These are phyloP conservation scores for Boletellus emodensis DNA, from an alignment of 768 basidiomycete species.

Conservation along the genomic window DNA sequence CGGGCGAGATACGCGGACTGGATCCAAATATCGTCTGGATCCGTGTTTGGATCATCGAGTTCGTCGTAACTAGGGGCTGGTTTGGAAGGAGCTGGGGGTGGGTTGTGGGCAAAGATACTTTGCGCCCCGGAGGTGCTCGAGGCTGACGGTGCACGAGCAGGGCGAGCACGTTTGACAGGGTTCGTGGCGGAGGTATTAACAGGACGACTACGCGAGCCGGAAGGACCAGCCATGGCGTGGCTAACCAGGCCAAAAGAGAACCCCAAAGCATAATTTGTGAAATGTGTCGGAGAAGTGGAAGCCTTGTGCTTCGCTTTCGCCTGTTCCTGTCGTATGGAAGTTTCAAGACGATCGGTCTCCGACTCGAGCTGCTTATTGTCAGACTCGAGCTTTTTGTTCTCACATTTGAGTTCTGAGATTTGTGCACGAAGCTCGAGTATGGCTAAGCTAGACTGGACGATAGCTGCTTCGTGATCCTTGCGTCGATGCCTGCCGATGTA, in stretches of 20 bases:
- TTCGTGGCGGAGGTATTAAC: not conserved
- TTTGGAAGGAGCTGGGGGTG: conserved; percentile 20
- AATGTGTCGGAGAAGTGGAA: not conserved
- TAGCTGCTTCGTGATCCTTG: conserved; percentile 27
- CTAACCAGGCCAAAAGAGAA: conserved; percentile 8
- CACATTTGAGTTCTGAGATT: conserved; percentile 34
- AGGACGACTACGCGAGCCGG: not conserved
- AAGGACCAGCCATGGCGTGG: conserved; percentile 26
- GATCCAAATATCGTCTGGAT: not conserved
- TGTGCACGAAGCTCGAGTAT: conserved; percentile 43
- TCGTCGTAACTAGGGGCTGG: conserved; percentile 11
- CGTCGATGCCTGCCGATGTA: conserved; percentile 36
- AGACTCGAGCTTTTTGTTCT: conserved; percentile 23
- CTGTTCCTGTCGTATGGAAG: conserved; percentile 12
- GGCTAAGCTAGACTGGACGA: conserved; percentile 49
- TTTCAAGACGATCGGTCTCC: conserved; percentile 20
- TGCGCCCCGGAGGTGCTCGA: conserved; percentile 7
- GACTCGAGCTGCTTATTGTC: conserved; percentile 28
- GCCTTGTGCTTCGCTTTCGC: not conserved
- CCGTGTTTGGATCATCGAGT: not conserved
- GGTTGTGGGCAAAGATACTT: conserved; percentile 27
- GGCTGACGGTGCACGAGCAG: not conserved
- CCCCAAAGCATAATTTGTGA: not conserved
- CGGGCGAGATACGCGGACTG: conserved; percentile 19
- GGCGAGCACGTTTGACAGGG: not conserved